phyloP scores from a whole-genome alignment of 495 filamentous ascomycete genomes.

The Lasiosphaeria ovina region DNA sequence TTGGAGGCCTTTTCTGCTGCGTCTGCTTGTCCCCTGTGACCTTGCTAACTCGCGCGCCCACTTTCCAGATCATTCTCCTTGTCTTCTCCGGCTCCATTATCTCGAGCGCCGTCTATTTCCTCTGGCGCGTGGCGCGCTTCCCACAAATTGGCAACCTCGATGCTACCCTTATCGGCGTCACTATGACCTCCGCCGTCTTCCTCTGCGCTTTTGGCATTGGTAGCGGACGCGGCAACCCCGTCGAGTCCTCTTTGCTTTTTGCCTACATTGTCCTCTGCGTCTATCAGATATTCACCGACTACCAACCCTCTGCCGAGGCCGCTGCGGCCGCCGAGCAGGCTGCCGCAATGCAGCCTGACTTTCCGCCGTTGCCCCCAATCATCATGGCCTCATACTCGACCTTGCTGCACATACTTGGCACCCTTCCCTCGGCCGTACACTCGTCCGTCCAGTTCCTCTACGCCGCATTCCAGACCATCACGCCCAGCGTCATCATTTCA shows the following conservation, averaged over 20 bases:
- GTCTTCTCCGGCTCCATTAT: conserved; percentile 86
- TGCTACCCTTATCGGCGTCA: conserved; percentile 86
- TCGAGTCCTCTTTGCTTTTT: conserved; percentile 93
- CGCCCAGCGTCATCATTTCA: conserved; percentile 90
- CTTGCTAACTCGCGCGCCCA: not conserved
- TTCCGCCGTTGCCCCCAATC: conserved; percentile 91
- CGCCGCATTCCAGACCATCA: conserved; percentile 88
- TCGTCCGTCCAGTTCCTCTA: conserved; percentile 83
- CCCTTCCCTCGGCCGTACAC: conserved; percentile 77
- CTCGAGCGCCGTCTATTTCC: conserved; percentile 91
- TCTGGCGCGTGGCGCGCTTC: conserved; percentile 91
- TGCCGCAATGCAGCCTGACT: conserved; percentile 63
- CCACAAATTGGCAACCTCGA: conserved; percentile 92
- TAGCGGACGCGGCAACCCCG: conserved; percentile 89
- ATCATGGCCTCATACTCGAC: conserved; percentile 99
- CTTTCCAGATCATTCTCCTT: conserved; percentile 73
- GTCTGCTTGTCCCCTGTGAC: conserved; percentile 2
- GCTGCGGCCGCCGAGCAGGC: conserved; percentile 51
- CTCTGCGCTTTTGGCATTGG: conserved; percentile 92
- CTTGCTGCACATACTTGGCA: conserved; percentile 76
- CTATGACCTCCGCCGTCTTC: conserved; percentile 87
- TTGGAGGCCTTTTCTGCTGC: not conserved
- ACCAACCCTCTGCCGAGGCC: conserved; percentile 69
- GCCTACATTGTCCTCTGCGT: conserved; percentile 96
- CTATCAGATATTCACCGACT: conserved; percentile 99